These are phyloP conservation scores for Phytophthora quininea DNA, from an alignment of 352 stramenopile species.

Conservation along the genomic window DNA sequence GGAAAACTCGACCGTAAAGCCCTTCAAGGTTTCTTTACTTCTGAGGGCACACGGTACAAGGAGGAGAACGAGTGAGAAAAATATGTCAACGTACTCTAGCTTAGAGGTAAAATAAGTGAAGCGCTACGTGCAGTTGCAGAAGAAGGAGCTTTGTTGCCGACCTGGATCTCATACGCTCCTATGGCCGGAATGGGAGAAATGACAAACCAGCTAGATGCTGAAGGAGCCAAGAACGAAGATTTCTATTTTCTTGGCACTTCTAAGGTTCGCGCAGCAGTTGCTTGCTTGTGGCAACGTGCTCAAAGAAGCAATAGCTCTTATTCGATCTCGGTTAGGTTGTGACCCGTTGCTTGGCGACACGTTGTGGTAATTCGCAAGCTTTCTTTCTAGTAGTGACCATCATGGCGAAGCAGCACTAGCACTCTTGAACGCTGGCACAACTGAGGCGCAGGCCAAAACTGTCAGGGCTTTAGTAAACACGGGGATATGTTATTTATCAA, in stretches of 20 bases:
- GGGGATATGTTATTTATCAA: slow-evolving; percentile 31
- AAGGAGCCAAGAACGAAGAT: slow-evolving; percentile 58
- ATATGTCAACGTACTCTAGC: slow-evolving; percentile 49
- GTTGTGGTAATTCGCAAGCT: slow-evolving; percentile 42
- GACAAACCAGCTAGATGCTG: slow-evolving; percentile 53
- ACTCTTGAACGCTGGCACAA: slow-evolving; percentile 31
- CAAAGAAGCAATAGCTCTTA: slow-evolving; percentile 64
- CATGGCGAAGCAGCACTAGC: slow-evolving; percentile 41
- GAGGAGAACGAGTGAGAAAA: slow-evolving; percentile 57
- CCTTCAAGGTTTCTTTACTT: slow-evolving; percentile 22
- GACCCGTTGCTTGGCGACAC: slow-evolving; percentile 50
- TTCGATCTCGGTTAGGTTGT: slow-evolving; percentile 44
- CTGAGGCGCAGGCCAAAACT: slow-evolving; percentile 28
- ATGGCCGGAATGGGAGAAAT: slow-evolving; percentile 76
- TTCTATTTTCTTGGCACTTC: slow-evolving; percentile 64
- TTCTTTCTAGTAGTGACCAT: slow-evolving; percentile 40
- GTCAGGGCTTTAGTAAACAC: slow-evolving; percentile 42
- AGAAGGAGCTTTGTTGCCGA: slow-evolving; percentile 45
- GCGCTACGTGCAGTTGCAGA: slow-evolving; percentile 63
- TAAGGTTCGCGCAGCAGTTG: slow-evolving; percentile 57
- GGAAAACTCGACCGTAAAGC: slow-evolving; percentile 11
- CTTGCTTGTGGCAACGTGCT: slow-evolving; percentile 50
- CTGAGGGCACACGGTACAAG: slow-evolving; percentile 33
- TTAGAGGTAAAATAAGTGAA: slow-evolving; percentile 61
- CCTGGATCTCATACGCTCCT: slow-evolving; percentile 72